Conservation (phyloP, 2,329 filamentous ascomycete genomes). For the Pochonia chlamydosporia region DNA sequence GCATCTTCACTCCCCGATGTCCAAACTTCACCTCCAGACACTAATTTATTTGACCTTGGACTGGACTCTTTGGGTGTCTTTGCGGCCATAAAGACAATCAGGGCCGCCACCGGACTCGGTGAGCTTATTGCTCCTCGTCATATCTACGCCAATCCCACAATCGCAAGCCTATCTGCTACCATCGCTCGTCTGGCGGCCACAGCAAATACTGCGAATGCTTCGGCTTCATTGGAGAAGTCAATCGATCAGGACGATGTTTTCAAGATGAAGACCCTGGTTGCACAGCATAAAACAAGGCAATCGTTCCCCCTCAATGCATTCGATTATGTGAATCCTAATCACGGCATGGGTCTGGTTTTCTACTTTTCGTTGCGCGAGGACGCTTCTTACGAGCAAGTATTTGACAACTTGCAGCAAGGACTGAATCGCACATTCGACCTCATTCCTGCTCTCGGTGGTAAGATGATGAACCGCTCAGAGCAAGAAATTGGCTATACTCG, state of each 20-base stretch:
- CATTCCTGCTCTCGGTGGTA: conserved; percentile 30
- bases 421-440: conserved; percentile 27
- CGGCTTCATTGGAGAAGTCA: background rate
- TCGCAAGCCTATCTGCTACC: conserved; percentile 18
- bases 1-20: conserved; percentile 13
- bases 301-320: conserved; percentile 24
- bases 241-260: background rate
- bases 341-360: conserved; percentile 24
- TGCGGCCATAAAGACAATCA: conserved; percentile 23
- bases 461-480: conserved; percentile 23
- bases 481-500: conserved; percentile 19
- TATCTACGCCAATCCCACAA: conserved; percentile 26
- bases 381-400: conserved; percentile 21
- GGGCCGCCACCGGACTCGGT: conserved; percentile 20
- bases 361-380: conserved; percentile 26
- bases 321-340: conserved; percentile 26
- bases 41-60: conserved; percentile 22
- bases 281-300: conserved; percentile 18
- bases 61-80: conserved; percentile 26
- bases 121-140: conserved; percentile 26
- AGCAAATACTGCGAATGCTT: conserved; percentile 28
- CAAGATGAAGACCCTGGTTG: conserved; percentile 14
- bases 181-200: conserved; percentile 15
- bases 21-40: conserved; percentile 13
- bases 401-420: conserved; percentile 25